Percentiles rank a stretch among this genome's conserved stretches.
These are phyloP conservation scores for Colletotrichum cordylinicola DNA, from an alignment of 2,329 filamentous ascomycete genomes.

Conservation along the genomic window DNA sequence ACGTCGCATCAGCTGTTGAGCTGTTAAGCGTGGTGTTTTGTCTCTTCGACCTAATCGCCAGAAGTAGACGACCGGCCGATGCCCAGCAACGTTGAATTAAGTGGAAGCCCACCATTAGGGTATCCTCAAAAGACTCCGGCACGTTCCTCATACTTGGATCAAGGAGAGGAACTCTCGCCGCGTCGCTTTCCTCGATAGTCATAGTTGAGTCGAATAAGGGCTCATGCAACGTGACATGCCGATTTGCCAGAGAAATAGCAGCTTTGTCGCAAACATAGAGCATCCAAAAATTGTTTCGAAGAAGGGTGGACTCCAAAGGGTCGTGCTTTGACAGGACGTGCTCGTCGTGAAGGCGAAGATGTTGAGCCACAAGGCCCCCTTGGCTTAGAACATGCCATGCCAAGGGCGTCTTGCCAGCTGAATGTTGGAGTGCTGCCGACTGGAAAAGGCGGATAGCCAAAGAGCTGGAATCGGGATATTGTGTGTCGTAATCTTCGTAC, in stretches of 20 bases:
- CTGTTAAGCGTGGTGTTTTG: not conserved
- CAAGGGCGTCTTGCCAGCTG: slow-evolving; percentile 14
- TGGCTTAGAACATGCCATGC: slow-evolving; percentile 46
- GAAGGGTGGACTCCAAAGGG: slow-evolving; percentile 42
- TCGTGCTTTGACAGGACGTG: slow-evolving; percentile 36
- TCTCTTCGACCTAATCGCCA: not conserved
- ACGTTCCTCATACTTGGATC: slow-evolving; percentile 19
- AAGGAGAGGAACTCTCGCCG: not conserved
- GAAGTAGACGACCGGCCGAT: not conserved
- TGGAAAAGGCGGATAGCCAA: slow-evolving; percentile 49
- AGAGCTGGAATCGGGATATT: slow-evolving; percentile 46
- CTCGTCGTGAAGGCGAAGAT: slow-evolving; percentile 48
- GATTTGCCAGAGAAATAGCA: slow-evolving; percentile 42
- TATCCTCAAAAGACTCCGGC: not conserved
- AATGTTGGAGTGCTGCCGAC: slow-evolving; percentile 49
- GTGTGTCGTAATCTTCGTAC: slow-evolving; percentile 46
- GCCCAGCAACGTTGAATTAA: slow-evolving; percentile 39
- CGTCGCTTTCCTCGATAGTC: slow-evolving; percentile 22
- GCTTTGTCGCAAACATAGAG: slow-evolving; percentile 46
- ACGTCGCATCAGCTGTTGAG: not conserved
- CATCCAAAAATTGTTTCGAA: slow-evolving; percentile 44
- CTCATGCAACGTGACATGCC: slow-evolving; percentile 50
- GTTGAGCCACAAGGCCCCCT: slow-evolving; percentile 44
- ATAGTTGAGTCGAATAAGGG: slow-evolving; percentile 46
- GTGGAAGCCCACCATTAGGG: slow-evolving; percentile 38